Evolutionary conservation across 768 basidiomycete genomes (phyloP).

Genomic region (Polyporus arcularius): DNA sequence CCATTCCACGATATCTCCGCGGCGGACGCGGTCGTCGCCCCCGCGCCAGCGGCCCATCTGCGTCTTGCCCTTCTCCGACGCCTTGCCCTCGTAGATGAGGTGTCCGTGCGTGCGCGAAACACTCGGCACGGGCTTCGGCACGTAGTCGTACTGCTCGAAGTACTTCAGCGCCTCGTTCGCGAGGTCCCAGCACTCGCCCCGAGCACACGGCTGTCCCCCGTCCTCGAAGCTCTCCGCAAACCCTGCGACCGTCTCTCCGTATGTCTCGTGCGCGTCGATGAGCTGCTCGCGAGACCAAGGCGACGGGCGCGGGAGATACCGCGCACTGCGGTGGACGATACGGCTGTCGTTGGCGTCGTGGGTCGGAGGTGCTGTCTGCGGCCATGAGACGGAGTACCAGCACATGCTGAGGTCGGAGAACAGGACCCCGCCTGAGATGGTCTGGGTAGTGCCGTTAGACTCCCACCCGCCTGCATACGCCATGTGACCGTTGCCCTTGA

Average conservation of each 20-base stretch:
- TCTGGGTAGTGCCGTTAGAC: slow-evolving; percentile 32
- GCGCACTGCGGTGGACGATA: slow-evolving; percentile 36
- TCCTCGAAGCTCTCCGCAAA: slow-evolving; percentile 49
- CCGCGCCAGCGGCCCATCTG: slow-evolving; percentile 49
- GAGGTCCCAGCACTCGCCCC: slow-evolving; percentile 61
- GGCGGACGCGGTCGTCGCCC: slow-evolving; percentile 50
- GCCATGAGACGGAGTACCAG: slow-evolving; percentile 47
- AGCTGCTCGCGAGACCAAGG: slow-evolving; percentile 37
- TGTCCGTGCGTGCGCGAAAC: slow-evolving; percentile 56
- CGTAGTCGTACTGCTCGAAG: slow-evolving; percentile 42
- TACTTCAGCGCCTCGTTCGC: slow-evolving; percentile 51
- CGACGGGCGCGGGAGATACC: slow-evolving; percentile 41
- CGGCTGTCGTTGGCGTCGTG: slow-evolving; percentile 33
- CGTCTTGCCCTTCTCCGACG: slow-evolving; percentile 29
- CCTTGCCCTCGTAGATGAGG: slow-evolving; percentile 48
- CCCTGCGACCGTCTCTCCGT: slow-evolving; percentile 49
- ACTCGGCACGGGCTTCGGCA: slow-evolving; percentile 48
- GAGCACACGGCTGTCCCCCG: slow-evolving; percentile 45
- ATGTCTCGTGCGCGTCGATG: slow-evolving; percentile 44
- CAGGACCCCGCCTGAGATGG: slow-evolving; percentile 38
- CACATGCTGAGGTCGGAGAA: slow-evolving; percentile 53
- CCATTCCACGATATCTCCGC: slow-evolving; percentile 62
- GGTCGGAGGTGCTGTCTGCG: slow-evolving; percentile 24
- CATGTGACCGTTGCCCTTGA: slow-evolving; percentile 18
- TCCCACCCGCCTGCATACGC: slow-evolving; percentile 30